phyloP scores from a whole-genome alignment of 2,329 filamentous ascomycete genomes.

The Cladosporium cucumerinum region DNA sequence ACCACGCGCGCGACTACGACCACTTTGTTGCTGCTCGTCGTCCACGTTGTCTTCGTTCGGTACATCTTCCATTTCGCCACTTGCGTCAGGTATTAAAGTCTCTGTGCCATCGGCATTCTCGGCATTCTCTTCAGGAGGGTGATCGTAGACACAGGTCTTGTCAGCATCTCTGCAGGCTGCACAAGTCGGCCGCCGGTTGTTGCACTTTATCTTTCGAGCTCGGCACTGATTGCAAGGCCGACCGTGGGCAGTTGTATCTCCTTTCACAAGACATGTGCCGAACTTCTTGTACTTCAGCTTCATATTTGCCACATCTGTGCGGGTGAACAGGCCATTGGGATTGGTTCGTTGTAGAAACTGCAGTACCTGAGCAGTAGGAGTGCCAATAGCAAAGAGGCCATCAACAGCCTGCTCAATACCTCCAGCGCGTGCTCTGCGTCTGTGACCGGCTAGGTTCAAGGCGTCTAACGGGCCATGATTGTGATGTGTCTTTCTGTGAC shows the following conservation, averaged over 20 bases:
- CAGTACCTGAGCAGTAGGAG: constrained; percentile 31
- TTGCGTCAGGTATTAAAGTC: background rate
- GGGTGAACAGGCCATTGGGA: constrained; percentile 33
- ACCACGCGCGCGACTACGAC: background rate
- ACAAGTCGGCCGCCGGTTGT: constrained; percentile 28
- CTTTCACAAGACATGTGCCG: constrained; percentile 28
- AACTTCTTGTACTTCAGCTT: constrained; percentile 35
- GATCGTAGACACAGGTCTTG: constrained; percentile 25
- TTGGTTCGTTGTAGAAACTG: constrained; percentile 33
- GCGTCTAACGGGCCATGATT: constrained; percentile 33
- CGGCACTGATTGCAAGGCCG: constrained; percentile 28
- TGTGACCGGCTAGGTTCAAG: constrained; percentile 30
- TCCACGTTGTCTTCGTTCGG: background rate
- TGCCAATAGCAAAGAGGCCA: constrained; percentile 33
- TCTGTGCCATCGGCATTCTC: background rate
- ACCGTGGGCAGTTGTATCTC: constrained; percentile 16
- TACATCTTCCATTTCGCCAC: background rate
- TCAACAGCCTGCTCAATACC: constrained; percentile 33
- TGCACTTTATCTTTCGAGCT: constrained; percentile 30
- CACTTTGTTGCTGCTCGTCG: background rate
- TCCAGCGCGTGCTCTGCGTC: constrained; percentile 30
- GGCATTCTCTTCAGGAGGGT: background rate
- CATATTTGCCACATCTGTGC: constrained; percentile 37
- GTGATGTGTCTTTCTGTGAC: constrained; percentile 34
- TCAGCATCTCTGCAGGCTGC: constrained; percentile 22